Evolutionary conservation across 2,329 filamentous ascomycete genomes (phyloP), one percentile per base, ranked within the genome.

Genomic region (Didymella pomorum): DNA sequence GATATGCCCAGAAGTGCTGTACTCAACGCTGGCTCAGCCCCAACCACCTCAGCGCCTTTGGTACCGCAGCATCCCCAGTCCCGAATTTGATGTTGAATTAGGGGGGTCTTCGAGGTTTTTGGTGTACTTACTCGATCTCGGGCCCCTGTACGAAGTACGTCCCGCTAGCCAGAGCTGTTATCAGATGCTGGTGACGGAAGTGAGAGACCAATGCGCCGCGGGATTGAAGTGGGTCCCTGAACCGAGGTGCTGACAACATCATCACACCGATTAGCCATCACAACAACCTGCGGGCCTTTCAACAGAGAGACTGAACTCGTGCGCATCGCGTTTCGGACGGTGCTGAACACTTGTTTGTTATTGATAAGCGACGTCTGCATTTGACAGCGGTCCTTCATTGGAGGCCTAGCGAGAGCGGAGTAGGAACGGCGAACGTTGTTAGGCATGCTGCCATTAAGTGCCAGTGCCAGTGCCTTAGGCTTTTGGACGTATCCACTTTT

Each of bases 191-290:
- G n/a, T n/a, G n/a, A n/a, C n/a, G n/a, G n/a, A n/a, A n/a, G n/a
- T n/a, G n/a, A n/a, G n/a, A n/a, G 12, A 8, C 18, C 1, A 35
- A 35, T 6, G 8, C 11, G 2, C 4, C 7, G 20, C 39, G 11
- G 39, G 20, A 14, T 23, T 18, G 1, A 16, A 42, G 41, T 43
- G 41, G 41, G 23, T 39, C 21, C 14, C 14, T 5, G 41, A 26
- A 10, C 41, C 41, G 41, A 43, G 21, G 18, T 43, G 41, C n/a
- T 28, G 23, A 45, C 49, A 31, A 44, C 50, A 28, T 52, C 29
- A 39, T 39, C 50, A 23, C 5, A 10, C 10, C 4, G 6, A 43
- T 26, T 43, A 26, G 41, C 41, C 41, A 25, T 20, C 20, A 14
- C 41, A 10, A 9, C 41, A 26, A 26, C 21, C 21, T 35, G 31